Percentiles rank a stretch among this genome's conserved stretches.
Evolutionary conservation across 2,329 filamentous ascomycete genomes (phyloP).

Genomic region (Ceratocystis ficicola): DNA sequence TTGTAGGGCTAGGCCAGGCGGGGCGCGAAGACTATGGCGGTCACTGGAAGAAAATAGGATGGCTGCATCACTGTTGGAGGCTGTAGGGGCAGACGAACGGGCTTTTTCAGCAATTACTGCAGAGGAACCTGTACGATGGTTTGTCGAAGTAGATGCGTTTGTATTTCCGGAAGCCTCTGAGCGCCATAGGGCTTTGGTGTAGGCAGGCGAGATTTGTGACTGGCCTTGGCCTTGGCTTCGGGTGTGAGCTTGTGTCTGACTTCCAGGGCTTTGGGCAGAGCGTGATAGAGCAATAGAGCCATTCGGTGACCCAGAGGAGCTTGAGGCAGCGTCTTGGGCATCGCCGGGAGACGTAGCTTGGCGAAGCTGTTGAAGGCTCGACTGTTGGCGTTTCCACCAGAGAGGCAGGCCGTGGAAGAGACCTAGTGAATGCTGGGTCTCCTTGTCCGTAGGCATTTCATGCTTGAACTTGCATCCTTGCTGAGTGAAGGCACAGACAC

Average conservation of each 20-base stretch:
- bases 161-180: conserved; percentile 8
- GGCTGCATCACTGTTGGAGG: not conserved
- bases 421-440: conserved; percentile 56
- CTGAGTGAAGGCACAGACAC: conserved; percentile 72
- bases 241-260: not conserved
- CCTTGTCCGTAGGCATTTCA: conserved; percentile 64
- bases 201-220: conserved; percentile 12
- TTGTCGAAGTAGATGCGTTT: not conserved
- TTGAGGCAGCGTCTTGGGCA: not conserved
- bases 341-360: not conserved
- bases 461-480: conserved; percentile 84
- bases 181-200: conserved; percentile 5
- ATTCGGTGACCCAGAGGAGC: not conserved
- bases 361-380: conserved; percentile 14
- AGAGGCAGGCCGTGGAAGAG: conserved; percentile 52
- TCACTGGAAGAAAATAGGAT: conserved; percentile 1
- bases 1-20: not conserved
- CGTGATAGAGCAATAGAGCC: not conserved
- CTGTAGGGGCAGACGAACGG: not conserved
- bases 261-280: not conserved
- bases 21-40: not conserved
- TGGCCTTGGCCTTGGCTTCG: not conserved
- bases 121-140: not conserved
- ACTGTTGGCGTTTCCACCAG: conserved; percentile 41
- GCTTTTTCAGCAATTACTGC: not conserved